phyloP scores from a whole-genome alignment of 768 basidiomycete species.

The Kwoniella bestiolae region DNA sequence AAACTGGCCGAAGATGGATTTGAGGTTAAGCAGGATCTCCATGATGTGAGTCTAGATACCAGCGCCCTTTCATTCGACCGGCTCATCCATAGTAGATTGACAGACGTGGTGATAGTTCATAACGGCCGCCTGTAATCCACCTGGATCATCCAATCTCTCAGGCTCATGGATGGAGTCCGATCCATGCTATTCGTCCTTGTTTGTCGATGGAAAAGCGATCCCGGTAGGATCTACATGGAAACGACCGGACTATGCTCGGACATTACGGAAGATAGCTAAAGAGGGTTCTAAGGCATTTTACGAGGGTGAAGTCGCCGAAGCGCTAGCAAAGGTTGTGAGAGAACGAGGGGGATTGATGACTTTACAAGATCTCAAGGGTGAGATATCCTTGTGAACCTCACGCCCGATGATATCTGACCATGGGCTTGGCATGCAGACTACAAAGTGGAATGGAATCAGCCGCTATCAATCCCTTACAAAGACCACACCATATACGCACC shows the following conservation, averaged over 20 bases:
- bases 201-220: constrained; percentile 31
- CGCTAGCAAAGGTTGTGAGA: constrained; percentile 70
- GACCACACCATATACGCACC: constrained; percentile 78
- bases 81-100: not conserved
- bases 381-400: constrained; percentile 5
- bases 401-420: not conserved
- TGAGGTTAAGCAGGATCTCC: constrained; percentile 55
- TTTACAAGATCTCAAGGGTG: constrained; percentile 63
- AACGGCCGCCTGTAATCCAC: constrained; percentile 21
- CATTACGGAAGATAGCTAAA: constrained; percentile 71
- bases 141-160: constrained; percentile 17
- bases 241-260: constrained; percentile 66
- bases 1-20: constrained; percentile 71
- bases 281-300: constrained; percentile 83
- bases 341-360: constrained; percentile 79
- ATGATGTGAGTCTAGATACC: constrained; percentile 25
- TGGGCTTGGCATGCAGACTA: constrained; percentile 65
- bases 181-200: constrained; percentile 28
- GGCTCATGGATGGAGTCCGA: constrained; percentile 37
- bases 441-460: constrained; percentile 67
- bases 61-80: not conserved
- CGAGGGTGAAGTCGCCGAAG: constrained; percentile 76
- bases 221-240: constrained; percentile 23
- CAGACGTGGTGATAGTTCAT: constrained; percentile 22
- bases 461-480: constrained; percentile 74